phyloP scores from a whole-genome alignment of 2,329 filamentous ascomycete genomes.

The Aspergillus eucalypticola region DNA sequence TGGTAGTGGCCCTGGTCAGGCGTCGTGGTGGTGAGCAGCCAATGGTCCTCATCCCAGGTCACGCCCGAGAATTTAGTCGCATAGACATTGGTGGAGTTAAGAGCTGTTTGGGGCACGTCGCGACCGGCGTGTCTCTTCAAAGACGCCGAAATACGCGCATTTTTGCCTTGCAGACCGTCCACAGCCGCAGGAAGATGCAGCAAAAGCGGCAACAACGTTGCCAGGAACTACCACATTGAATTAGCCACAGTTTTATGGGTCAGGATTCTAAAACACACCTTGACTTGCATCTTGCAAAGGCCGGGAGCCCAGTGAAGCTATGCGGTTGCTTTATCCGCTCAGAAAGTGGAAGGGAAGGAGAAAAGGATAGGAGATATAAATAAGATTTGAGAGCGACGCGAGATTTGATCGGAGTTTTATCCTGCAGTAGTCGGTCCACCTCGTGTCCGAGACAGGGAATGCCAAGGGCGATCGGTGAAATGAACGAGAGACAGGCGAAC shows the following conservation, averaged over 20 bases:
- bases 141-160: slow-evolving; percentile 22
- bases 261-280: slow-evolving; percentile 5
- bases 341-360: neutral
- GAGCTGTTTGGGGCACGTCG: slow-evolving; percentile 1
- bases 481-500: slow-evolving; percentile 1
- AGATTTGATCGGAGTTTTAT: slow-evolving; percentile 5
- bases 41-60: slow-evolving; percentile 61
- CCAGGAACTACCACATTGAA: slow-evolving; percentile 3
- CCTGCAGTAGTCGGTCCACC: slow-evolving; percentile 3
- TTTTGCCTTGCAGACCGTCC: neutral
- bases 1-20: slow-evolving; percentile 62
- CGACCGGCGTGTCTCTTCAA: slow-evolving; percentile 23
- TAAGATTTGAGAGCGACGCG: neutral
- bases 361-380: slow-evolving; percentile 1
- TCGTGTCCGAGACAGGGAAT: slow-evolving; percentile 9
- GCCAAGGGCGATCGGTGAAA: slow-evolving; percentile 9
- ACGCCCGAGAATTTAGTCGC: slow-evolving; percentile 54
- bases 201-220: slow-evolving; percentile 11
- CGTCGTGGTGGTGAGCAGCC: slow-evolving; percentile 55
- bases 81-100: slow-evolving; percentile 39
- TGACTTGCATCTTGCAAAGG: slow-evolving; percentile 20
- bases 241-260: neutral
- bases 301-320: neutral
- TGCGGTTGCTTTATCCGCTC: neutral
- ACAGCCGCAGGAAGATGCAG: slow-evolving; percentile 11